phyloP scores from a whole-genome alignment of 805 yeast genomes.

The Hanseniaspora thailandica region DNA sequence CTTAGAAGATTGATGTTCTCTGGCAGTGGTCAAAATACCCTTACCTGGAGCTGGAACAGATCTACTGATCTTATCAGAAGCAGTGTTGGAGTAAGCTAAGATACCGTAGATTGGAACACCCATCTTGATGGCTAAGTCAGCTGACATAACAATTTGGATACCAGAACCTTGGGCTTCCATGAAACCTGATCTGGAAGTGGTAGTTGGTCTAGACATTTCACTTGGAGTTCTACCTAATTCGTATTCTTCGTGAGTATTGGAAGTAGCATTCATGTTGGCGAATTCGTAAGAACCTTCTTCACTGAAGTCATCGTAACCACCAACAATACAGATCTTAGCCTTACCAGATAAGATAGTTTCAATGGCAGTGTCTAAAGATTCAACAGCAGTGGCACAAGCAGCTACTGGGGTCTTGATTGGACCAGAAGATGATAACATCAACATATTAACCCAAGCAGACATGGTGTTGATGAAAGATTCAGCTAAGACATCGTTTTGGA shows the following conservation, averaged over 20 bases:
- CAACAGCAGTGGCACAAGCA: constrained; percentile 98
- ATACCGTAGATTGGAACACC: constrained; percentile 98
- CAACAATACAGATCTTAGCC: constrained; percentile 92
- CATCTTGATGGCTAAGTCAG: constrained; percentile 87
- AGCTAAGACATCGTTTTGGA: constrained; percentile 92
- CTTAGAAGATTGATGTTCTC: constrained; percentile 63
- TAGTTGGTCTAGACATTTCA: constrained; percentile 98
- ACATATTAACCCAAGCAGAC: constrained; percentile 99
- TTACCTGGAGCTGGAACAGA: constrained; percentile 99
- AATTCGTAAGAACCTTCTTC: constrained; percentile 98
- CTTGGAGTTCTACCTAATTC: constrained; percentile 95
- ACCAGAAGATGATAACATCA: constrained; percentile 91
- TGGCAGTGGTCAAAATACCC: constrained; percentile 96
- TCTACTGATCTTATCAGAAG: constrained; percentile 96
- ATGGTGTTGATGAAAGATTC: constrained; percentile 98
- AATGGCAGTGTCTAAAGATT: constrained; percentile 90
- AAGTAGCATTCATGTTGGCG: constrained; percentile 97
- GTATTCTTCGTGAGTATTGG: constrained; percentile 75
- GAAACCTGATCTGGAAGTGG: constrained; percentile 92
- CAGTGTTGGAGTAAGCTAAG: constrained; percentile 88
- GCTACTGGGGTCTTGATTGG: constrained; percentile 99
- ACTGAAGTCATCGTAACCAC: constrained; percentile 99
- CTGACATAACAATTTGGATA: constrained; percentile 91
- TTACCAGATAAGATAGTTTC: constrained; percentile 88
- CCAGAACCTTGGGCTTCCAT: constrained; percentile 99